Evolutionary conservation across 306 rosid species (phyloP).

Genomic region (Lotus japonicus): DNA sequence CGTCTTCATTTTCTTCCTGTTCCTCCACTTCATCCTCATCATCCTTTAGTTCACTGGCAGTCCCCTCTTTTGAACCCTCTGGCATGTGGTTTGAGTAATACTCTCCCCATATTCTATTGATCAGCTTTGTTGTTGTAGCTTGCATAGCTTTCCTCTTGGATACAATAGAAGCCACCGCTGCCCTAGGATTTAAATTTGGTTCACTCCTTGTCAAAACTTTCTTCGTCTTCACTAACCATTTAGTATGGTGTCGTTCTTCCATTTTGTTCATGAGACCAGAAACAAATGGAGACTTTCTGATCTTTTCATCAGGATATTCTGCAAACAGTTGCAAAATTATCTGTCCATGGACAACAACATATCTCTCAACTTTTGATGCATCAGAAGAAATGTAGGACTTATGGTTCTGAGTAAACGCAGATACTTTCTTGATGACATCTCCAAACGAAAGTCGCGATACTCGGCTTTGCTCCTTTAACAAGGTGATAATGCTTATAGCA

Average conservation of each 20-base stretch:
- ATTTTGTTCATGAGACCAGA: conserved; percentile 63
- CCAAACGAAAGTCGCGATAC: conserved; percentile 77
- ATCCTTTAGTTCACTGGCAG: conserved; percentile 41
- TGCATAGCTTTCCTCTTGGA: conserved; percentile 83
- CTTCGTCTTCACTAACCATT: conserved; percentile 77
- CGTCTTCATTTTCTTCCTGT: conserved; percentile 67
- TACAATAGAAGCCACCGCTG: conserved; percentile 56
- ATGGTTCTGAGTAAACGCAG: conserved; percentile 41
- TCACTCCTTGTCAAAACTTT: conserved; percentile 42
- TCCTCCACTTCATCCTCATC: conserved; percentile 78
- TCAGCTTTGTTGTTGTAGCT: conserved; percentile 81
- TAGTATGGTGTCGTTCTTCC: conserved; percentile 94
- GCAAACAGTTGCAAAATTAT: conserved; percentile 83
- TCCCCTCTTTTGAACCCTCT: conserved; percentile 45
- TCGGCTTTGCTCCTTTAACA: conserved; percentile 81
- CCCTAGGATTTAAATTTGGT: conserved; percentile 80
- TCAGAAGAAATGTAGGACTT: conserved; percentile 66
- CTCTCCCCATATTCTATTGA: conserved; percentile 91
- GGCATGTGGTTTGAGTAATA: conserved; percentile 77
- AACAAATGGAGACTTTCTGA: conserved; percentile 73
- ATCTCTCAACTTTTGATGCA: conserved; percentile 65
- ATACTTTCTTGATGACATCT: conserved; percentile 61
- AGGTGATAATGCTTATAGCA: conserved; percentile 63
- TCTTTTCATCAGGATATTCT: conserved; percentile 65
- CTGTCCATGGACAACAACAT: conserved; percentile 87